phyloP scores from a whole-genome alignment of 73 alveolate species.

The Durusdinium trenchii region DNA sequence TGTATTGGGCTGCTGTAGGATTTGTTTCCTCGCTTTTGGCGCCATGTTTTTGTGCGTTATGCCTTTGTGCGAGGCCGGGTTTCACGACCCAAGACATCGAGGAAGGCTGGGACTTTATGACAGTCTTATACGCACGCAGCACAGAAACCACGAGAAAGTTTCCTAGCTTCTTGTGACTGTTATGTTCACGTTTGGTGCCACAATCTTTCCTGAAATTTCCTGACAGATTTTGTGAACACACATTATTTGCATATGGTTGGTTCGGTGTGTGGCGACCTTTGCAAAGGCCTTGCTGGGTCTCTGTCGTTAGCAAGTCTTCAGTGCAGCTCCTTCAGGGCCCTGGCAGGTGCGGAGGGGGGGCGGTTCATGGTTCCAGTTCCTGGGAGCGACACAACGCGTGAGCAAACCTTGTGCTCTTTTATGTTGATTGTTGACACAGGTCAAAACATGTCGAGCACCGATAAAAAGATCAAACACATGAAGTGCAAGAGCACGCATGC shows the following conservation, averaged over 20 bases:
- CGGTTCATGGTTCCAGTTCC: not conserved
- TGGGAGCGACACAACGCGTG: too few relatives aligned
- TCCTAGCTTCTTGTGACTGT: too few relatives aligned
- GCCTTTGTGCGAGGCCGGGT: too few relatives aligned
- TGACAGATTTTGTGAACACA: not conserved
- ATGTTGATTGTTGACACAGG: not conserved
- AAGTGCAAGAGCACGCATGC: not conserved
- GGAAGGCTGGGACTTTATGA: not conserved
- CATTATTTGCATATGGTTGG: not conserved
- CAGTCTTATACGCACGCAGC: too few relatives aligned
- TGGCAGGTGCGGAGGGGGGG: conserved; percentile 14
- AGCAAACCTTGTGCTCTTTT: too few relatives aligned
- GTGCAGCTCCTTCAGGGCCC: conserved; percentile 63
- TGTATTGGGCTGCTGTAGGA: too few relatives aligned
- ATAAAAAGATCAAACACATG: not conserved
- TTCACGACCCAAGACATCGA: conserved; percentile 12
- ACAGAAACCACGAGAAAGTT: too few relatives aligned
- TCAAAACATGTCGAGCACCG: not conserved
- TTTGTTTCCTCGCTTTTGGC: too few relatives aligned
- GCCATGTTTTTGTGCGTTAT: too few relatives aligned
- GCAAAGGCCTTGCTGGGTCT: conserved; percentile 84
- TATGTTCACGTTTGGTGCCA: not conserved
- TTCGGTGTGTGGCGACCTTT: not conserved
- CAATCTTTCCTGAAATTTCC: not conserved
- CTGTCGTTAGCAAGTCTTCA: conserved; percentile 25